Base-by-base conservation (phyloP, 129 eudicot genomes). In the Solidago caesia region DNA sequence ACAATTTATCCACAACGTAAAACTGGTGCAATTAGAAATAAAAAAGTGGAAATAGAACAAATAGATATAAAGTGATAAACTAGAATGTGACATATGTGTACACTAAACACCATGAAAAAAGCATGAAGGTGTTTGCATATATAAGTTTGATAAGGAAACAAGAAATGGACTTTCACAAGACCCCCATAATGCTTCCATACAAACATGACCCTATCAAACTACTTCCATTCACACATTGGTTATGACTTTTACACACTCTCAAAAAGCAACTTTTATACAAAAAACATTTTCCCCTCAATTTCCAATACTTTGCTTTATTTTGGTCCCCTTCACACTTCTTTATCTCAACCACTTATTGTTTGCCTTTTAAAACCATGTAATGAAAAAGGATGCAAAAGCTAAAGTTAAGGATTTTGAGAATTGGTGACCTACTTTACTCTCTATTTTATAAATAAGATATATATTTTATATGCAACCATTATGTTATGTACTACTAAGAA, bases 271-370 rank as follows among this genome's bases (percentile, higher is more conserved):
- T 46, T 77, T 29, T 26, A 3, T 77, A 47, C 0, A 33, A 33
- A 21, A 33, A 33, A 60, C 64, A 69, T 61, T 52, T 61, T 60
- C 33, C 64, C 76, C 73, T 66, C 71, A 60, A 62, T 61, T 70
- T 61, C 65, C 76, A 60, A 77, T 45, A 77, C 62, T 10, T 21
- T 10, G 49, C 73, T 64, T 72, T 72, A 72, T 33, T 53, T 14
- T 79, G 77, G 77, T 61, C 64, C 82, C 75, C 71, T 49, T 33
- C 76, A 51, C 81, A 69, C 70, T 12, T 55, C 11, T 63, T 58
- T 6, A 44, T 62, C 57, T 25, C 46, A 15, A 29, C 51, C 60
- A 65, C 67, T 15, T 41, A 65, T 75, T 73, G 13, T 45, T 65
- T 65, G 79, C 67, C 44, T 43, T 72, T 72, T 58, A 6, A 43